These are phyloP conservation scores for Pichia sp. DNA, from an alignment of 1,139 yeast species.

Conservation along the genomic window DNA sequence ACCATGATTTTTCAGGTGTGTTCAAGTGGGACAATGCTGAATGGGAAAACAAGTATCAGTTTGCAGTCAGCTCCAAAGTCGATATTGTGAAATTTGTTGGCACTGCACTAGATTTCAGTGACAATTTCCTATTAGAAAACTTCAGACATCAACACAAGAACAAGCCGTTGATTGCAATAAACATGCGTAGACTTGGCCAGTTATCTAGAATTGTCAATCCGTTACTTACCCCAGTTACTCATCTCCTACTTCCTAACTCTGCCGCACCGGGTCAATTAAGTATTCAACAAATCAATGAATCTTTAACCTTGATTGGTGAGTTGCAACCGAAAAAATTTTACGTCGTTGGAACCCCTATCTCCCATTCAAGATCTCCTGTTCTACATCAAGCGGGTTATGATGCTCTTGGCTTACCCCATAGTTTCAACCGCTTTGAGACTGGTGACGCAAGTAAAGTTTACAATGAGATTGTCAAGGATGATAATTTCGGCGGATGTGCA, in stretches of 20 bases:
- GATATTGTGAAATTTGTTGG: slow-evolving; percentile 87
- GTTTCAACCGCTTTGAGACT: slow-evolving; percentile 66
- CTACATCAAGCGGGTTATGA: slow-evolving; percentile 77
- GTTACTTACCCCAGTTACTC: slow-evolving; percentile 80
- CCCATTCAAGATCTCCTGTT: slow-evolving; percentile 83
- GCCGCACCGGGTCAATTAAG: slow-evolving; percentile 80
- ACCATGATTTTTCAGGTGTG: slow-evolving; percentile 64
- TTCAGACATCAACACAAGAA: slow-evolving; percentile 53
- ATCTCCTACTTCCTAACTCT: slow-evolving; percentile 53
- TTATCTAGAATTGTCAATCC: slow-evolving; percentile 74
- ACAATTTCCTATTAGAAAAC: slow-evolving; percentile 65
- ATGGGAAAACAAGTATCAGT: slow-evolving; percentile 69
- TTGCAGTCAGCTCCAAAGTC: slow-evolving; percentile 60
- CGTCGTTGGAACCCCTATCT: slow-evolving; percentile 78
- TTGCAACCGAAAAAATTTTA: slow-evolving; percentile 54
- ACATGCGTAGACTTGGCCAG: slow-evolving; percentile 74
- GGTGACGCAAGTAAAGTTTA: slow-evolving; percentile 49
- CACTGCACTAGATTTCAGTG: slow-evolving; percentile 56
- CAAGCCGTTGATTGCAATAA: slow-evolving; percentile 76
- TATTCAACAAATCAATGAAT: slow-evolving; percentile 55
- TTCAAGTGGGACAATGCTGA: slow-evolving; percentile 63
- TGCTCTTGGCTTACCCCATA: slow-evolving; percentile 72
- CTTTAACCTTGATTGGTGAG: slow-evolving; percentile 62
- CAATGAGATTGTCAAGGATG: slow-evolving; percentile 44
- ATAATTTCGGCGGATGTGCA: slow-evolving; percentile 79